phyloP scores from a whole-genome alignment of 139 green algal genomes.

The Helicosporidium sp. region DNA sequence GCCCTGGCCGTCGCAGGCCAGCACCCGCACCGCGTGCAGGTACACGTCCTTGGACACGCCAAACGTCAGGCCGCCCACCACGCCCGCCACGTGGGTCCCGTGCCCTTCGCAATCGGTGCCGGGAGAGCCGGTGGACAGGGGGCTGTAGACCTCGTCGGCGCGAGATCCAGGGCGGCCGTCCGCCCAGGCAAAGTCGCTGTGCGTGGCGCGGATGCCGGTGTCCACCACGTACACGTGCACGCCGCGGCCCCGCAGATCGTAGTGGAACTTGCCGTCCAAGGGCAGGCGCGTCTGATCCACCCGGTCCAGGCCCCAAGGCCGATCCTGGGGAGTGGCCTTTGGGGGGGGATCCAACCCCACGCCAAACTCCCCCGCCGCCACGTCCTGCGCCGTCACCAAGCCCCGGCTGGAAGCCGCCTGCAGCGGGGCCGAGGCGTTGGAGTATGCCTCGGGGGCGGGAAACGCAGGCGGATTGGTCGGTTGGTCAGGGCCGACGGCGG shows the following conservation, averaged over 20 bases:
- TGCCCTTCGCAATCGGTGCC: conserved; percentile 48
- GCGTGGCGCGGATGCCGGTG: conserved; percentile 34
- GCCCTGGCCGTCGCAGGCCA: conserved; percentile 39
- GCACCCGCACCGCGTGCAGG: conserved; percentile 23
- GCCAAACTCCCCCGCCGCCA: no score
- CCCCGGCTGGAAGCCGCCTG: not conserved
- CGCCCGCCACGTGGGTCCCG: conserved; percentile 43
- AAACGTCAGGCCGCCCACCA: conserved; percentile 32
- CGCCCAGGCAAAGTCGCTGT: conserved; percentile 20
- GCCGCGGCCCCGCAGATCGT: conserved; percentile 20
- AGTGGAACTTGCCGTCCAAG: conserved; percentile 34
- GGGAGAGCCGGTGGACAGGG: not conserved
- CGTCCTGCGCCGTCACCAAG: not conserved
- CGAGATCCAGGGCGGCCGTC: conserved; percentile 1
- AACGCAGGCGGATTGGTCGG: not conserved
- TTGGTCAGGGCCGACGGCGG: not conserved
- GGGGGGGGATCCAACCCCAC: no score
- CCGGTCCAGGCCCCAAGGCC: conserved; percentile 38
- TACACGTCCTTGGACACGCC: conserved; percentile 48
- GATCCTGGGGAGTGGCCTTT: no score
- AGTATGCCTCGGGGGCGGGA: not conserved
- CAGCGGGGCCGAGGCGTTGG: not conserved
- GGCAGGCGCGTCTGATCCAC: conserved; percentile 39
- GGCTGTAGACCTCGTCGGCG: conserved; percentile 1
- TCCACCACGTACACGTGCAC: conserved; percentile 56